Percentiles rank a stretch among this genome's conserved stretches.
Conservation (phyloP, 1,284 basidiomycete species). For the Porogramme epimiltina region DNA sequence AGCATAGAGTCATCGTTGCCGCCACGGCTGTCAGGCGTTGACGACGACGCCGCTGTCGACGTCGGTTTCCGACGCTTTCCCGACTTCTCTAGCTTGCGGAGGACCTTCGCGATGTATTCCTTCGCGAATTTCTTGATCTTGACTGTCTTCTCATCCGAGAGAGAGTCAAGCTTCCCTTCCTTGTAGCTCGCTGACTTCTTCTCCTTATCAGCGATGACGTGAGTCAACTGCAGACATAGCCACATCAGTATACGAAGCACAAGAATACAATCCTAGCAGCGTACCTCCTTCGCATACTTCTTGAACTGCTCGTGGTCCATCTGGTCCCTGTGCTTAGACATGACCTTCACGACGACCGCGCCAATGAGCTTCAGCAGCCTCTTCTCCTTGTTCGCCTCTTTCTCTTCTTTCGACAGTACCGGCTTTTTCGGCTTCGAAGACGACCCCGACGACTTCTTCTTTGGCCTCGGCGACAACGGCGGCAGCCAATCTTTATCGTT, state of each 20-base stretch:
- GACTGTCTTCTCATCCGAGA: slow-evolving; percentile 83
- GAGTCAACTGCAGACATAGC: slow-evolving; percentile 63
- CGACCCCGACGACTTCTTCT: slow-evolving; percentile 29
- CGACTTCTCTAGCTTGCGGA: slow-evolving; percentile 61
- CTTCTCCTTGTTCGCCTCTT: slow-evolving; percentile 80
- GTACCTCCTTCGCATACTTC: slow-evolving; percentile 91
- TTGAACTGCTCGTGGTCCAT: slow-evolving; percentile 92
- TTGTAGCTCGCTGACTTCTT: slow-evolving; percentile 84
- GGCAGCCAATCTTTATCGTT: neutral
- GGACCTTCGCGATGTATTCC: slow-evolving; percentile 78
- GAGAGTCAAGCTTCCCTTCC: slow-evolving; percentile 66
- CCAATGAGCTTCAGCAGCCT: slow-evolving; percentile 83
- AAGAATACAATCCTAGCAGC: slow-evolving; percentile 3
- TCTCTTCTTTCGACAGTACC: slow-evolving; percentile 50
- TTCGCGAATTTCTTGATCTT: slow-evolving; percentile 96
- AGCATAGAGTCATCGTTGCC: slow-evolving; percentile 15
- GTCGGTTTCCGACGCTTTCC: slow-evolving; percentile 19
- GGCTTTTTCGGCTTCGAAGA: slow-evolving; percentile 41
- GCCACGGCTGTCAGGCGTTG: slow-evolving; percentile 14
- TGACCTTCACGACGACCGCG: slow-evolving; percentile 85
- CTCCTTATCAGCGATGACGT: slow-evolving; percentile 88
- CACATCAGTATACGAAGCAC: neutral
- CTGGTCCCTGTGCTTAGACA: slow-evolving; percentile 86
- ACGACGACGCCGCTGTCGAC: slow-evolving; percentile 19
- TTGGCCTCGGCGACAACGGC: slow-evolving; percentile 21